Conservation (phyloP, 148 eudicot species). For the Camellia granthamiana region DNA sequence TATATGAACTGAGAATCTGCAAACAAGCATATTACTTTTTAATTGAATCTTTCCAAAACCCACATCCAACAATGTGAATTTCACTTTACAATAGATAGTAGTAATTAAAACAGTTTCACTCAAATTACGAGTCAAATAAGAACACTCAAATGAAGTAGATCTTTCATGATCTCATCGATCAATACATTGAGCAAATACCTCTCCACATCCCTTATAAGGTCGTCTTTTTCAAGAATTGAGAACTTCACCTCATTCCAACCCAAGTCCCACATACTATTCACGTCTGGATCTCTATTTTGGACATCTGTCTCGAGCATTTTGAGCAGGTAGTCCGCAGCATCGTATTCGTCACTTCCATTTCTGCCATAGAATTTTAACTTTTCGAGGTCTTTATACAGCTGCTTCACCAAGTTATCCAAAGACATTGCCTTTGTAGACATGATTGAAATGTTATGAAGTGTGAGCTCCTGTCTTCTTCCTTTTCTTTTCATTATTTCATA, state of each 20-base stretch:
- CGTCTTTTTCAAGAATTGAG: conserved; percentile 47
- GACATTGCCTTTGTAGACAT: conserved; percentile 28
- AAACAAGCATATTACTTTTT: background rate
- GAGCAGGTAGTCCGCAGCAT: conserved; percentile 43
- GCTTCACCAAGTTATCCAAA: conserved; percentile 70
- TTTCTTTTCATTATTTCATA: conserved; percentile 75
- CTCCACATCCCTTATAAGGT: conserved; percentile 60
- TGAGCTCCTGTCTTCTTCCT: conserved; percentile 55
- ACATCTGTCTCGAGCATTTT: conserved; percentile 68
- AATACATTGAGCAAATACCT: conserved; percentile 49
- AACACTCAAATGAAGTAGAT: conserved; percentile 26
- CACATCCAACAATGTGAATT: background rate
- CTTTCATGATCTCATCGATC: conserved; percentile 49
- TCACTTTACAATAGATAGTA: background rate
- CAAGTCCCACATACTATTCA: conserved; percentile 81
- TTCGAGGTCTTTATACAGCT: conserved; percentile 52
- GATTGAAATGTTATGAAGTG: conserved; percentile 29
- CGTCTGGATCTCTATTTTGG: conserved; percentile 35
- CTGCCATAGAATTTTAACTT: conserved; percentile 41
- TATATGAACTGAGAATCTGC: background rate
- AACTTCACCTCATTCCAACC: conserved; percentile 58
- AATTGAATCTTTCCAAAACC: background rate
- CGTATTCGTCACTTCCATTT: conserved; percentile 27
- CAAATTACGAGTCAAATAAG: conserved; percentile 12
- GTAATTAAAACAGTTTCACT: background rate